These are phyloP conservation scores for Clonostachys chloroleuca DNA, from an alignment of 2,329 filamentous ascomycete genomes.

Conservation along the genomic window DNA sequence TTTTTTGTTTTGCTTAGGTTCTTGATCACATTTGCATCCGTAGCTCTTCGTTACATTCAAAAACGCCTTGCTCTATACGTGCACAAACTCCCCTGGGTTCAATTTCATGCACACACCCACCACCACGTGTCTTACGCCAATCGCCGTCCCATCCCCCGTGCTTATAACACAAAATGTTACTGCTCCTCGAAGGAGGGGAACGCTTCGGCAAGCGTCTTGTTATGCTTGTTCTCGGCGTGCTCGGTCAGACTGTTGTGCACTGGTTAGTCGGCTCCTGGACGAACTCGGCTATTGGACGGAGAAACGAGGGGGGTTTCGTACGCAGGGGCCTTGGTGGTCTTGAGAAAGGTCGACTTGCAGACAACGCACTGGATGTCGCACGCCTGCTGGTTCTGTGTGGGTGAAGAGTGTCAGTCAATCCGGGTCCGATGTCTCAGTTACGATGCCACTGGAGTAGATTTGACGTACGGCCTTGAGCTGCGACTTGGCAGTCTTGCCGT, in stretches of 20 bases:
- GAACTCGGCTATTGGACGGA: background rate
- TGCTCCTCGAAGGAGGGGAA: slow-evolving; percentile 48
- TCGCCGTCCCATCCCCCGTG: background rate
- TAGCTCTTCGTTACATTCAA: too few species aligned
- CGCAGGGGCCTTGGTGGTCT: slow-evolving; percentile 71
- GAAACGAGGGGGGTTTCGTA: slow-evolving; percentile 28
- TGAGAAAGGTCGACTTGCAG: slow-evolving; percentile 76
- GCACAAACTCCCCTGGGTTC: too few species aligned
- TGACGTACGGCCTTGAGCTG: slow-evolving; percentile 62
- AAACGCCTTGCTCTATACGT: too few species aligned
- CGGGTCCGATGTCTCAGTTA: background rate
- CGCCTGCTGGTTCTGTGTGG: slow-evolving; percentile 61
- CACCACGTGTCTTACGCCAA: too few species aligned
- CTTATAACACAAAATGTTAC: background rate
- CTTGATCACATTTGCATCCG: too few species aligned
- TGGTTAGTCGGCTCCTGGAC: background rate
- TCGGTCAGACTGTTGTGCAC: slow-evolving; percentile 51
- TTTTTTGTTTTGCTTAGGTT: too few species aligned
- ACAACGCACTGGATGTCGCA: slow-evolving; percentile 73
- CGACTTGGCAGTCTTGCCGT: slow-evolving; percentile 56
- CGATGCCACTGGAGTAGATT: background rate
- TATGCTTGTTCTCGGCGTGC: slow-evolving; percentile 75
- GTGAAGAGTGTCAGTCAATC: too few species aligned
- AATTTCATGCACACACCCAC: too few species aligned
- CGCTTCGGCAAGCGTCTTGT: slow-evolving; percentile 66